Base-by-base conservation (phyloP, 805 yeast species). In the Metschnikowia corniflorae region DNA sequence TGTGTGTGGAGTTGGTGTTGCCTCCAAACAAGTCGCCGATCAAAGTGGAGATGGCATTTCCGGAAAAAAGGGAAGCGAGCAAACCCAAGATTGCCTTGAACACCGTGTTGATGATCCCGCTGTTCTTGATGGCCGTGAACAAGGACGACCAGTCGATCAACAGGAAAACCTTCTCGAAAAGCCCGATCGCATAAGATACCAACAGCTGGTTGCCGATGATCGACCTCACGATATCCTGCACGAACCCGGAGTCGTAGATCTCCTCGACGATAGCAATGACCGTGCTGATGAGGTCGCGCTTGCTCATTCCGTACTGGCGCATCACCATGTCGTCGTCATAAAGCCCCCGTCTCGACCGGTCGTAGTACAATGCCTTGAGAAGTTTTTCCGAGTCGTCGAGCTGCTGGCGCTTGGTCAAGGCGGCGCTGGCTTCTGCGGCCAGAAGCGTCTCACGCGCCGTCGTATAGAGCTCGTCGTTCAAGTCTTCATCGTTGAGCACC, bases 101-200 rank as follows among this genome's bases (percentile, higher is more conserved):
- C 9, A 54, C 23, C 2, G 39, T 38, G 25, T 41, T 40, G 29
- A 51, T 50, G 28, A 54, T 34, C 16, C 59, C 63, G 23, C 63
- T 57, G 29, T 50, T 49, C 38, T 57, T 58, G 30, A 61, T 46
- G 12, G 53, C 41, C 14, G 40, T 41, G 41, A 47, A 57, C 28
- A 61, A 31, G 5, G 45, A 33, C 5, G 41, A 19, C 42, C 54
- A 55, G 37, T 57, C 46, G 36, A 50, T 47, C 29, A 51, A 50
- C 28, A 42, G 35, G 34, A 60, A 36, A n/a, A 58, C 46, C 24
- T 51, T 42, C 9, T 48, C 28, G 6, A 57, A 28, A 26, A 61
- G 43, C 10, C 37, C 36, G 9, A 50, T 38, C 29, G 57, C 57
- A 23, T 52, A 48, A 8, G 46, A 46, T 24, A 49, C 35, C 26